Conservation (phyloP, 257 asterid species). For the Solanum pimpinellifolium region DNA sequence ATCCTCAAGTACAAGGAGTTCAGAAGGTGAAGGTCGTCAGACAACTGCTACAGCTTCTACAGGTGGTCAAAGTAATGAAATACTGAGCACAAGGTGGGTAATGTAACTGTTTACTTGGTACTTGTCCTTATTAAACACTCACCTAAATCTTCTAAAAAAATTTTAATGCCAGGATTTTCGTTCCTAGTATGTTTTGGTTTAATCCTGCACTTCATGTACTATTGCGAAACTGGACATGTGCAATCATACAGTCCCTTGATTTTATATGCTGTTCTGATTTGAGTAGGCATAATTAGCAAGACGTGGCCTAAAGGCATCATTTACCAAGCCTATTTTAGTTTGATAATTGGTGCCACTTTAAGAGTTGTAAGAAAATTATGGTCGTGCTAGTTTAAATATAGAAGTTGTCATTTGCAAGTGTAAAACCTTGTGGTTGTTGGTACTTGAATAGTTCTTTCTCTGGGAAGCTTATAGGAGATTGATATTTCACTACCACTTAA, state of each 20-base stretch:
- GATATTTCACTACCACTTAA: not conserved
- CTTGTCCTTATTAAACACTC: not conserved
- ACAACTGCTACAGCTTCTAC: constrained; percentile 31
- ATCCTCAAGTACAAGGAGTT: constrained; percentile 38
- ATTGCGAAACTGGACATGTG: not conserved
- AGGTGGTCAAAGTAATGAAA: constrained; percentile 33
- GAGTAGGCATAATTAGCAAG: not conserved
- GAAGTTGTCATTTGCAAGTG: not conserved
- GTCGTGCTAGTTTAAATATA: not conserved
- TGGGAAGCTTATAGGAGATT: not conserved
- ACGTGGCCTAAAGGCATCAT: not conserved
- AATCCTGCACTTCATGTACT: not conserved
- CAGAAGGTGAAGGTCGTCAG: constrained; percentile 43
- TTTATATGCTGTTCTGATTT: not conserved
- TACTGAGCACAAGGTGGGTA: constrained; percentile 45
- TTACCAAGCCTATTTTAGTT: not conserved
- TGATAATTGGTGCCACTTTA: not conserved
- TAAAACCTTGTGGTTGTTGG: not conserved
- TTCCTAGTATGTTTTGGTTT: not conserved
- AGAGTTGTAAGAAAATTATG: not conserved
- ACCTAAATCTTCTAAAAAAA: not conserved
- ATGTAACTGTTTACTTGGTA: not conserved
- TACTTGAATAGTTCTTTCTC: not conserved
- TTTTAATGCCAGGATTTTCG: not conserved
- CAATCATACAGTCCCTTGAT: not conserved